A percentile compares a stretch with the other conserved stretches of the same genome.
Evolutionary conservation across 148 eudicot species (phyloP).

Genomic region (Fagopyrum esculentum): DNA sequence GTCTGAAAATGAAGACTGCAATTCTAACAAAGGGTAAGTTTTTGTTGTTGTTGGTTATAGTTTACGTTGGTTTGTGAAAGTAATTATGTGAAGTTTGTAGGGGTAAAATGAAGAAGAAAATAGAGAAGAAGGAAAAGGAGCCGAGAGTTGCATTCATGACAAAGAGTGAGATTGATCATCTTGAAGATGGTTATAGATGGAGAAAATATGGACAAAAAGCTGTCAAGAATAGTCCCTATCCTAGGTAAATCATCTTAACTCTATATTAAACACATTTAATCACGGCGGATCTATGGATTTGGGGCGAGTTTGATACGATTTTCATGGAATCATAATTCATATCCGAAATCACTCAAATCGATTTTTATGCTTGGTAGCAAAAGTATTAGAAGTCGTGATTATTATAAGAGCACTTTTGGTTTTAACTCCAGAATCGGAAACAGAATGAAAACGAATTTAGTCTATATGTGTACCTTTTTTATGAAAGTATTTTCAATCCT

Average conservation of each 20-base stretch:
- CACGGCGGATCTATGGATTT: too few species aligned
- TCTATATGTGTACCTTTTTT: too few species aligned
- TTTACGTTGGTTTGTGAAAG: background rate
- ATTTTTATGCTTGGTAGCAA: too few species aligned
- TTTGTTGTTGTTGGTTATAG: background rate
- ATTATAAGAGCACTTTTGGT: too few species aligned
- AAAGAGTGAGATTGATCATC: constrained; percentile 53
- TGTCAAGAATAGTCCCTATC: constrained; percentile 58
- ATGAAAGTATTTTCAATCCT: too few species aligned
- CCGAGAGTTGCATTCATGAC: constrained; percentile 54
- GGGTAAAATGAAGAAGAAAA: constrained; percentile 24
- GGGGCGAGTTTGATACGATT: too few species aligned
- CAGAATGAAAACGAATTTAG: too few species aligned
- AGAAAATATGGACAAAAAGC: constrained; percentile 63
- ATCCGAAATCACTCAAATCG: too few species aligned
- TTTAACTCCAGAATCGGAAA: too few species aligned
- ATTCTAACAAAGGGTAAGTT: constrained; percentile 11
- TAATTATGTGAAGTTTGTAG: background rate
- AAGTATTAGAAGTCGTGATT: too few species aligned
- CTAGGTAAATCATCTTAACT: constrained; percentile 26
- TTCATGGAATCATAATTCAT: too few species aligned
- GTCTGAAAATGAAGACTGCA: background rate
- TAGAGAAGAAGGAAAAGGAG: constrained; percentile 40
- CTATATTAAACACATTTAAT: background rate
- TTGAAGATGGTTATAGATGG: constrained; percentile 63